Base-by-base conservation (phyloP, 2,329 filamentous ascomycete genomes). In the Arthrobotrys pseudoclavata region DNA sequence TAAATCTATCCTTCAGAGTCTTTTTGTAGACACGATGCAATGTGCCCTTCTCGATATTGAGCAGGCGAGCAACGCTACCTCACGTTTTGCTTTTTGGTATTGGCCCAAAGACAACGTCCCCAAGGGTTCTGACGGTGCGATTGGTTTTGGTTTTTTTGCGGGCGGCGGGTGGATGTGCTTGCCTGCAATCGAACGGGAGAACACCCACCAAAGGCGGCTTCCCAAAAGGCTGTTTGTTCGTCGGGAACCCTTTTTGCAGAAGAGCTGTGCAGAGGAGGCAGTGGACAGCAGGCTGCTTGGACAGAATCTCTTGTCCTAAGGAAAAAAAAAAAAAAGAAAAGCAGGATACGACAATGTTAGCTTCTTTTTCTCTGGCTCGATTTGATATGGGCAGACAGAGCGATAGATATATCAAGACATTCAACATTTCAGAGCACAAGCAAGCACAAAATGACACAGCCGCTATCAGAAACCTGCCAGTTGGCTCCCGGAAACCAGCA, bases 311-410 rank as follows among this genome's bases (percentile, higher is more conserved):
- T 20, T 52, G 31, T 45, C 52, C 52, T 61, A 55, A 42, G 24
- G 42, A 53, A 66, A 31, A 31, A 40, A 20, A 29, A 64, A 61
- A 60, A 50, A 12, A 50, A 18, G 37, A 45, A 34, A 40, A 50
- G 47, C 57, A 61, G 48, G 31, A 45, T 26, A 53, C 42, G 12
- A 62, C 31, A 52, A 66, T 40, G 64, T 76, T 76, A 69, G 42
- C 42, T 45, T 45, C 42, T 20, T 52, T 61, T 48, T 76, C 52
- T 66, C 37, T 29, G 72, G 48, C 69, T 76, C 72, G 60, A 70
- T 70, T 45, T 18, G 42, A 52, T 70, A 77, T 71, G 71, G 66
- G 72, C 67, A 77, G 74, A 71, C 74, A 77, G 61, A 24, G 45
- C 64, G 66, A 76, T 57, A 42, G 55, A 57, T 70, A 69, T 70